Evolutionary conservation across 106 monocot species (phyloP), one percentile per base, ranked within the genome.

Genomic region (Gastrodia elata): DNA sequence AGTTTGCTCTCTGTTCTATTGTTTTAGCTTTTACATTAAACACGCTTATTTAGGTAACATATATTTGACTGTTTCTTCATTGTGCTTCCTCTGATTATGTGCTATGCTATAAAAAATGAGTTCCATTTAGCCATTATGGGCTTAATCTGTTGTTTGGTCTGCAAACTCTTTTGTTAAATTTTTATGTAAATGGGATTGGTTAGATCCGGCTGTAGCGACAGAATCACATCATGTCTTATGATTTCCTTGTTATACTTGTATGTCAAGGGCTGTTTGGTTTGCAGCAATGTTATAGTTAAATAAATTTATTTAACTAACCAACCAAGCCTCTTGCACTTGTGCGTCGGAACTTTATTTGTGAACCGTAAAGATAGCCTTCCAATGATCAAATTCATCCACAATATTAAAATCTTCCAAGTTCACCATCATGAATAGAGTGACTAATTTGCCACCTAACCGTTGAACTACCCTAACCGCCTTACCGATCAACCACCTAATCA

Each of bases 121-220:
- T 40, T 39, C 25, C 25, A 25, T n/a, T n/a, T 67, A 13, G 67
- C 28, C 13, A 0, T 64, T 8, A 15, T 32, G 16, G 6, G 32
- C 64, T 16, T 33, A 32, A 58, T 8, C 32, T 3, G 64, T 38
- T 68, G 15, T 30, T 39, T 39, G 36, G 16, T 18, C 38, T 68
- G n/a, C 68, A 68, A 68, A 8, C 68, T 68, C 68, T 68, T 11
- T 40, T 27, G 69, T 40, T 69, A 39, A 25, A 3, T 69, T 22
- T 18, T 16, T 40, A 20, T 40, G 37, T n/a, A 38, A 69, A 39
- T 69, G 40, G 68, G 68, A 38, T 24, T 68, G 38, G 7, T 14
- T 49, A 48, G n/a, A 48, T 65, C 14, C 2, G 18, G 65, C 35
- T 34, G 13, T 65, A 0, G 34, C 65, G 35, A 16, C 65, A 65